A percentile compares a stretch with the other conserved stretches of the same genome.
Conservation (phyloP, 2,329 filamentous ascomycete genomes). For the Fusarium chaquense region DNA sequence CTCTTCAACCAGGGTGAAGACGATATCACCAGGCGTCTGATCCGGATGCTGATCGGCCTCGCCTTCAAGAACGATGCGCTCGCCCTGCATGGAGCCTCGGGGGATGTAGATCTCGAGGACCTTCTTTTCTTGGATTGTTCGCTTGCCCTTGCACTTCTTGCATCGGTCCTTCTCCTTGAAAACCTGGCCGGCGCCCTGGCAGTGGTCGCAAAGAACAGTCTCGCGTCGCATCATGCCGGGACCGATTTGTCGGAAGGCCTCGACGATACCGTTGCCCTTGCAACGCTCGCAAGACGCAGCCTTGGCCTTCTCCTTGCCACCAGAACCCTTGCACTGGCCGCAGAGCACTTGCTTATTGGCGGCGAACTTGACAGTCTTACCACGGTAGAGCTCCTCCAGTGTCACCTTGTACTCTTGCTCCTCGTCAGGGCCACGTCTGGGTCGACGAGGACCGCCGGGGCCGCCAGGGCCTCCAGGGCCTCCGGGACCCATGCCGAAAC, state of each 20-base stretch:
- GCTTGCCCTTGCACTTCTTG: conserved; percentile 97
- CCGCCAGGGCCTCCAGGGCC: conserved; percentile 59
- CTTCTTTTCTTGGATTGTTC: conserved; percentile 89
- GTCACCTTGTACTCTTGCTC: conserved; percentile 92
- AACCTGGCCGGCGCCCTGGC: conserved; percentile 84
- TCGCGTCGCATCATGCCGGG: conserved; percentile 88
- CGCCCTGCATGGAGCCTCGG: conserved; percentile 85
- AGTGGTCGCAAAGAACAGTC: conserved; percentile 83
- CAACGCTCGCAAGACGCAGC: conserved; percentile 85
- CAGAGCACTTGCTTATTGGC: conserved; percentile 96
- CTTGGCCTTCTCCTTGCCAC: conserved; percentile 93
- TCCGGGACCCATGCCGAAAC: conserved; percentile 73
- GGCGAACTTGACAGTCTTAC: conserved; percentile 96
- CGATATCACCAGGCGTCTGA: conserved; percentile 89
- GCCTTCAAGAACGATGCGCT: conserved; percentile 89
- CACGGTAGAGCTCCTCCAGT: conserved; percentile 96
- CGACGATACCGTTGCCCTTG: conserved; percentile 80
- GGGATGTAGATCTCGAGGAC: conserved; percentile 97
- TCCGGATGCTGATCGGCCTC: conserved; percentile 94
- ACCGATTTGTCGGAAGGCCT: conserved; percentile 84
- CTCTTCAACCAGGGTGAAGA: conserved; percentile 88
- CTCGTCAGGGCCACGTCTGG: conserved; percentile 82
- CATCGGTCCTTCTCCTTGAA: conserved; percentile 98
- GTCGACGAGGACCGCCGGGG: conserved; percentile 68
- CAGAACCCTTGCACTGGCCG: conserved; percentile 85